Base-by-base conservation (phyloP, 176 grass and related monocot genomes). In the Thinopyrum elongatum region DNA sequence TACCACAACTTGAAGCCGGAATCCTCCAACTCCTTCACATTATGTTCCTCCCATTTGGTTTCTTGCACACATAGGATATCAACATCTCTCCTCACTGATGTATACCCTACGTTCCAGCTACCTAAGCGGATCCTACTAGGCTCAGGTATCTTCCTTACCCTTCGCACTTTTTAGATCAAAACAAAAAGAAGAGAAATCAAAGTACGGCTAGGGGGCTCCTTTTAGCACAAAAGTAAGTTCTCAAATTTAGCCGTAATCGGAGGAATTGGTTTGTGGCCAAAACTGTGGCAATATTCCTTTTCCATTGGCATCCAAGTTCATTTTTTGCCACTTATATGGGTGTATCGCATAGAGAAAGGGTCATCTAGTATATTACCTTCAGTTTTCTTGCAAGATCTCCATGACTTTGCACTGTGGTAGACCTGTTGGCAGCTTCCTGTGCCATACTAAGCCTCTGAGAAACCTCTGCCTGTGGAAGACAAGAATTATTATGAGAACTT, bases 311-410 rank as follows among this genome's bases (percentile, higher is more conserved):
- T 49, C 46, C 12, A 49, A 49, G 49, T 53, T 53, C 49, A 19
- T 19, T 51, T 53, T 53, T 19, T 53, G 16, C 16, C 16, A 53
- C 49, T 53, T 53, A 53, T 53, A 53, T 74, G 23, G 25, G 9
- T 14, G 8, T 39, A 80, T 10, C 57, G 13, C 29, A 77, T 4
- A 31, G 21, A 81, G 19, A 25, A 81, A 82, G 35, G n/a, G 10
- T 61, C 35, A 31, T 79, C 36, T 65, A 70, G 38, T 31, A 82
- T 9, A 47, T 80, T 65, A 99, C 97, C 97, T 99, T 93, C 73
- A 99, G 88, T 82, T 96, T 99, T 82, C 80, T 92, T 62, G 94
- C 92, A 85, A 99, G 97, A 91, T 99, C 92, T 84, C 94, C 97
- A 90, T 94, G 97, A 81, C 87, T 99, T 74, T 91, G 94, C 64